phyloP scores from a whole-genome alignment of 2,329 filamentous ascomycete genomes.

The Pseudofabraea citricarpa region DNA sequence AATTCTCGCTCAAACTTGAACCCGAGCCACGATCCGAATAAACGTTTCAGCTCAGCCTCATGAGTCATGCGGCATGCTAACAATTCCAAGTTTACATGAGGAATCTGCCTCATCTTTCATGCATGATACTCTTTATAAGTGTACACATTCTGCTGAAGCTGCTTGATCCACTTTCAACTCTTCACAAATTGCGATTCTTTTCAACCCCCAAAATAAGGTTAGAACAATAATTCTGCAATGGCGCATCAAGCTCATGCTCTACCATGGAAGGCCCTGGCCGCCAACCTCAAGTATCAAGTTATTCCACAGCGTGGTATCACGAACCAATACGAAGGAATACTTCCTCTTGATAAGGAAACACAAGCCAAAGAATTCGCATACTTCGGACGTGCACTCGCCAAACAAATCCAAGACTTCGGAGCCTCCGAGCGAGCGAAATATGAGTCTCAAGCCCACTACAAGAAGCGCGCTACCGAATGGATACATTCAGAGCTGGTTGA shows the following conservation, averaged over 20 bases:
- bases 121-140: not conserved
- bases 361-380: not conserved
- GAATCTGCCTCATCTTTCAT: not conserved
- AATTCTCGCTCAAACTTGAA: too few relatives aligned
- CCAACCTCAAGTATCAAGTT: not conserved
- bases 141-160: not conserved
- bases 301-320: not conserved
- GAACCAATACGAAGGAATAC: not conserved
- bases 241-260: not conserved
- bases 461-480: not conserved
- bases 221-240: too few relatives aligned
- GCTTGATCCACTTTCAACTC: not conserved
- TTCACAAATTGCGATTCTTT: not conserved
- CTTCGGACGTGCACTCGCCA: not conserved
- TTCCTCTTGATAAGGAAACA: not conserved
- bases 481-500: not conserved
- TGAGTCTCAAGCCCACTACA: not conserved
- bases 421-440: not conserved
- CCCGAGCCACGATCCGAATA: too few relatives aligned
- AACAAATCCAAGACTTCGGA: not conserved
- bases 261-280: not conserved
- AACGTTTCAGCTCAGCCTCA: not conserved
- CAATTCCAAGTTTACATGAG: not conserved
- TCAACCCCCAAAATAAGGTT: not conserved
- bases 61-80: not conserved